phyloP scores from a whole-genome alignment of 805 yeast species.

The Candida dendrica region DNA sequence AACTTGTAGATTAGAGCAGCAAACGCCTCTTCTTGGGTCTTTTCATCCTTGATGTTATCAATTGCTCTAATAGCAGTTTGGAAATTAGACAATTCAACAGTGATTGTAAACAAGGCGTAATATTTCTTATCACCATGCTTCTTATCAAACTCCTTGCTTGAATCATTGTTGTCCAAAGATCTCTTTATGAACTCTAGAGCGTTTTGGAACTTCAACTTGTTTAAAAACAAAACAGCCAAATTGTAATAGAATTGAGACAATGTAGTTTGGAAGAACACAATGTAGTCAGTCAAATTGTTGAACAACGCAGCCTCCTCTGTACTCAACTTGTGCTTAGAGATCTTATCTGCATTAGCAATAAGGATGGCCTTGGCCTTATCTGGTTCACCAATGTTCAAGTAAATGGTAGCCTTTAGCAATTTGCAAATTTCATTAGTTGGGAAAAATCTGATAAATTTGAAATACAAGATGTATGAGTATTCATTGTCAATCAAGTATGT shows the following conservation, averaged over 20 bases:
- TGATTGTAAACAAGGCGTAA: slow-evolving; percentile 17
- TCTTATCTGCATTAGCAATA: slow-evolving; percentile 17
- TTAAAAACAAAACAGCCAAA: slow-evolving; percentile 29
- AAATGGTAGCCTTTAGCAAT: slow-evolving; percentile 15
- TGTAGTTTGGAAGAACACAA: slow-evolving; percentile 22
- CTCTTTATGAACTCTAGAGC: slow-evolving; percentile 30
- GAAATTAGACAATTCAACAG: slow-evolving; percentile 24
- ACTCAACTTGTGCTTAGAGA: slow-evolving; percentile 19
- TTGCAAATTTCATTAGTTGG: slow-evolving; percentile 12
- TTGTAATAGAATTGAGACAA: slow-evolving; percentile 30
- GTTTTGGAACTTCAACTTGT: slow-evolving; percentile 19
- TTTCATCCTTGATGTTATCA: slow-evolving; percentile 12
- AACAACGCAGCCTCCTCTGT: slow-evolving; percentile 16
- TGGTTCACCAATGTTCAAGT: slow-evolving; percentile 19
- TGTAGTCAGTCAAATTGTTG: slow-evolving; percentile 13
- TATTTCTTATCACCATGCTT: slow-evolving; percentile 16
- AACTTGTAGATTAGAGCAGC: slow-evolving; percentile 30
- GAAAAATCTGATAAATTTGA: slow-evolving; percentile 11
- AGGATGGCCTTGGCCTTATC: slow-evolving; percentile 25
- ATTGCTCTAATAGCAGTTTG: slow-evolving; percentile 28
- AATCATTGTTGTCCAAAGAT: slow-evolving; percentile 13
- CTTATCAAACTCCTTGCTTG: slow-evolving; percentile 14
- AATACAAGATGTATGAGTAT: slow-evolving; percentile 8
- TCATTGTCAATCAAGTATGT: slow-evolving; percentile 8
- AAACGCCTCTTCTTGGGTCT: slow-evolving; percentile 17